Conservation (phyloP, 169 alveolate species). For the Plasmodium chabaudi region DNA sequence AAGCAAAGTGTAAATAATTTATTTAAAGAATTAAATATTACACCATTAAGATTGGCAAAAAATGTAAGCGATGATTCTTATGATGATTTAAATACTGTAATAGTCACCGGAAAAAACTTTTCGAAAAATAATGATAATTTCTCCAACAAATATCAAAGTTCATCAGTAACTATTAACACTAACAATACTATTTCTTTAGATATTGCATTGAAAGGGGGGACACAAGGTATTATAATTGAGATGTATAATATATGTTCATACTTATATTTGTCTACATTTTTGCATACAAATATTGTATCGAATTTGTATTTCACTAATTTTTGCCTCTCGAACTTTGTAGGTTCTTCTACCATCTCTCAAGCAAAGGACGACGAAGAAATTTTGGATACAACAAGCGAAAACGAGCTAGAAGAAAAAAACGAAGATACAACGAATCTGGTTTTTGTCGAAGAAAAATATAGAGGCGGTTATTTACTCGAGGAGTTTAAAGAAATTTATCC, state of each 20-base stretch:
- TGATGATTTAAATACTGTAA: constrained; percentile 18
- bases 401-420: constrained; percentile 47
- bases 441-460: constrained; percentile 62
- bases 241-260: too few relatives aligned
- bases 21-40: constrained; percentile 55
- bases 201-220: too few relatives aligned
- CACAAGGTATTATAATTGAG: too few relatives aligned
- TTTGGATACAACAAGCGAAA: constrained; percentile 52
- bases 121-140: too few relatives aligned
- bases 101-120: background rate
- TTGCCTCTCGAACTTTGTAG: background rate
- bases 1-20: constrained; percentile 55
- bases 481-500: constrained; percentile 71
- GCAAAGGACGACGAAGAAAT: constrained; percentile 58
- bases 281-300: too few relatives aligned
- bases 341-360: background rate
- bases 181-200: too few relatives aligned
- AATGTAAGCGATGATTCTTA: constrained; percentile 28
- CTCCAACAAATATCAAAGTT: too few relatives aligned
- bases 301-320: too few relatives aligned
- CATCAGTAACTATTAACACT: too few relatives aligned
- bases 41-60: constrained; percentile 56
- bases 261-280: too few relatives aligned
- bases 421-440: constrained; percentile 63
- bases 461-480: constrained; percentile 66